These are phyloP conservation scores for Aspergillus nomiae DNA, from an alignment of 2,329 filamentous ascomycete genomes.

Conservation along the genomic window DNA sequence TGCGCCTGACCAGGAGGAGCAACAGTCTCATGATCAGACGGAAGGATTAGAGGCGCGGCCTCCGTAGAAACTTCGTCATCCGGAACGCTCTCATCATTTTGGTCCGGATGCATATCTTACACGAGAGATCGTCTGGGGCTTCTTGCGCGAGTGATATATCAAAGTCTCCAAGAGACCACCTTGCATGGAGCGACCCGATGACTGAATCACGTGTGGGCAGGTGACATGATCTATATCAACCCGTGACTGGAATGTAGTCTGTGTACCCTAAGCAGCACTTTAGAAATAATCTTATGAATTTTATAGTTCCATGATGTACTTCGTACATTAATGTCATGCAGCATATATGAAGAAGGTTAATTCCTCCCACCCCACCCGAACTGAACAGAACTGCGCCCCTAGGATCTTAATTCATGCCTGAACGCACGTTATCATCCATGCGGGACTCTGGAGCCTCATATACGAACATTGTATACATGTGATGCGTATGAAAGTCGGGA, in stretches of 20 bases:
- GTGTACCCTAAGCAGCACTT: too few relatives aligned
- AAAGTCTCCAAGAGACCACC: background rate
- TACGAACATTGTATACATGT: background rate
- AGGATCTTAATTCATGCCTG: too few relatives aligned
- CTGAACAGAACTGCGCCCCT: too few relatives aligned
- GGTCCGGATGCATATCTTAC: background rate
- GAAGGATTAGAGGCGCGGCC: background rate
- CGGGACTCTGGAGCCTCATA: background rate
- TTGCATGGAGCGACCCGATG: background rate
- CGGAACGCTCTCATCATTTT: background rate
- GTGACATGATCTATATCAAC: background rate
- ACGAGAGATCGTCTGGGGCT: background rate
- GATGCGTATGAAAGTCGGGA: background rate
- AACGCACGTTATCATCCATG: background rate
- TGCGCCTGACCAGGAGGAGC: background rate
- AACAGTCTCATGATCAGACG: background rate
- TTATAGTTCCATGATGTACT: too few relatives aligned
- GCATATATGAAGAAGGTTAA: too few relatives aligned
- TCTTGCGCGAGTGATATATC: background rate
- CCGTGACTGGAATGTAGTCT: background rate
- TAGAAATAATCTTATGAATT: too few relatives aligned
- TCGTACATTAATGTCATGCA: too few relatives aligned
- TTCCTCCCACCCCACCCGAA: too few relatives aligned
- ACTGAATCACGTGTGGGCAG: background rate
- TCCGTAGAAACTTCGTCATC: background rate